These are phyloP conservation scores for Eutreptiella sp. DNA, from an alignment of 208 protist genomes.

Conservation along the genomic window DNA sequence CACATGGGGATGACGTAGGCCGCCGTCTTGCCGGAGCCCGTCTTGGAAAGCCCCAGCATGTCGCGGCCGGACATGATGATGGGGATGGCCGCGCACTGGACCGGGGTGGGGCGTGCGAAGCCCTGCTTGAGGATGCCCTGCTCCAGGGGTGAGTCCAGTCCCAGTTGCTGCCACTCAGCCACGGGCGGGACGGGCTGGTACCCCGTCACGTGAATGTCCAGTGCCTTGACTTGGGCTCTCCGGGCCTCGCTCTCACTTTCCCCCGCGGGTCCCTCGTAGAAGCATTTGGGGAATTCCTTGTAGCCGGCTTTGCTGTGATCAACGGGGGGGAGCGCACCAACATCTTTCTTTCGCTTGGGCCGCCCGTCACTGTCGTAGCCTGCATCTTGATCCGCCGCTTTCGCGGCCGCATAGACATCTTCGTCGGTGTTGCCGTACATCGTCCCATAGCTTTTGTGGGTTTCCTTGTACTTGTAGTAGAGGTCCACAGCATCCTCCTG, in stretches of 20 bases:
- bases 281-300: conserved; percentile 48
- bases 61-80: conserved; percentile 37
- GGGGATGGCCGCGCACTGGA: conserved; percentile 58
- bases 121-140: conserved; percentile 42
- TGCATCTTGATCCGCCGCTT: no score
- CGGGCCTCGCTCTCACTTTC: conserved; percentile 56
- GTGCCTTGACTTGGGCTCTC: conserved; percentile 47
- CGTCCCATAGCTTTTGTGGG: no score
- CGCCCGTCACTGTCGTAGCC: no score
- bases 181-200: conserved; percentile 56
- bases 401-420: no score
- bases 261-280: conserved; percentile 67
- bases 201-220: conserved; percentile 65
- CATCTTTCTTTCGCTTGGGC: no score
- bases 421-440: no score
- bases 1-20: conserved; percentile 83
- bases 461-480: no score
- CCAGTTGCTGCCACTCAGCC: conserved; percentile 61
- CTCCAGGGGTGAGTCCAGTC: conserved; percentile 64
- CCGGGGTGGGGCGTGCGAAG: conserved; percentile 68
- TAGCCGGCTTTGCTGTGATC: conserved; percentile 27
- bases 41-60: conserved; percentile 62
- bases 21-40: conserved; percentile 78
- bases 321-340: no score
- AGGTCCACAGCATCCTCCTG: no score